phyloP scores from a whole-genome alignment of 805 yeast species.

The Monosporozyma aquatica region DNA sequence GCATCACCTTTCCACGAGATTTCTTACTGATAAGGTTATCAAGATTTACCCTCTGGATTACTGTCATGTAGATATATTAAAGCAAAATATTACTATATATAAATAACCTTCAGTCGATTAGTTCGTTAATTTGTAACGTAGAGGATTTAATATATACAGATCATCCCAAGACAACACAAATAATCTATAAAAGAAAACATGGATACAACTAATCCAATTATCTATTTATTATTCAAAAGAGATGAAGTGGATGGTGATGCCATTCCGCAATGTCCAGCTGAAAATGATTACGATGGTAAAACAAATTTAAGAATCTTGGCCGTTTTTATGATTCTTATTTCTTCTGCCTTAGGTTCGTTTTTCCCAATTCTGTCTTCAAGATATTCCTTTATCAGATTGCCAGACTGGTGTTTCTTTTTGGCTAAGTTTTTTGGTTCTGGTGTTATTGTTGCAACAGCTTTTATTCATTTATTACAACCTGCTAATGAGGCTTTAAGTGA shows the following conservation, averaged over 20 bases:
- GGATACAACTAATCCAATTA: conserved; percentile 1
- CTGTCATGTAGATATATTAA: too few relatives aligned
- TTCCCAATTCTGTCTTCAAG: conserved; percentile 54
- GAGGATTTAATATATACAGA: too few relatives aligned
- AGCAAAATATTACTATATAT: too few relatives aligned
- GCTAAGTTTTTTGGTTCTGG: conserved; percentile 79
- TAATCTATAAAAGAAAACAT: not conserved
- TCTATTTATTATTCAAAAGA: conserved; percentile 4
- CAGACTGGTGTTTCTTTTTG: conserved; percentile 53
- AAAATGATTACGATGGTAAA: conserved; percentile 38
- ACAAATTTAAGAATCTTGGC: conserved; percentile 43
- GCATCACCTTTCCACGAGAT: too few relatives aligned
- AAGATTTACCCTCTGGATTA: too few relatives aligned
- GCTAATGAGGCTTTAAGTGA: conserved; percentile 48
- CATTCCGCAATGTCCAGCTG: conserved; percentile 28
- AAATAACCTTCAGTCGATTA: too few relatives aligned
- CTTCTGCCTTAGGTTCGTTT: conserved; percentile 50
- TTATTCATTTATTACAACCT: conserved; percentile 64
- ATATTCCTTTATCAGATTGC: conserved; percentile 50
- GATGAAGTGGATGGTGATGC: conserved; percentile 2
- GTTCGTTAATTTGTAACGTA: too few relatives aligned
- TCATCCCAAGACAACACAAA: too few relatives aligned
- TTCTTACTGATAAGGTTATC: not conserved
- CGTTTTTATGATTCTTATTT: conserved; percentile 48
- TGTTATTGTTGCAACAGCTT: conserved; percentile 74